Base-by-base conservation (phyloP, 2,329 filamentous ascomycete species). In the Hypocrella siamensis region DNA sequence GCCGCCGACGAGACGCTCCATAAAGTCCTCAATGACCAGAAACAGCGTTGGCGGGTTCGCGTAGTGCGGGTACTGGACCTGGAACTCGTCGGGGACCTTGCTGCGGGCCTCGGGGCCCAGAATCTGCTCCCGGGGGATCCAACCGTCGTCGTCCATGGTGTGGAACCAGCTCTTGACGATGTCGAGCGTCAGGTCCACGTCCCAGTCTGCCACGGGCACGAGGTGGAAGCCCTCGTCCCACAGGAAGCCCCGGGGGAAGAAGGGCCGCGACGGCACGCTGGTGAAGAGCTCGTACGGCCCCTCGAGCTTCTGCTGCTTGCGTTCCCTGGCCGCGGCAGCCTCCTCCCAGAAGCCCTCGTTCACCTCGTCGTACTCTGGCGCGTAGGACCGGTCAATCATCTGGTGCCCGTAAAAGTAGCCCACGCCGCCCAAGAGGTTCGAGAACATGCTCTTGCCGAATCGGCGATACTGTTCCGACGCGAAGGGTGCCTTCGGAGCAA, bases 171-270 rank as follows among this genome's bases (percentile, higher is more conserved):
- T 93, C 58, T 79, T 82, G 39, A 96, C 70, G 41, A 98, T 84
- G 40, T 94, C 84, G 19, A 79, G 60, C 3, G 82, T 76, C 31
- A 96, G 67, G 47, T 94, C 86, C 32, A 85, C 73, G 50, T 98
- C 90, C 81, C 86, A 98, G 42, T 98, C 88, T 15, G 84, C 70
- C 33, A 98, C 77, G 2, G 86, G 86, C 30, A 93, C 63, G 22
- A 98, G 63, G 48, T 98, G 90, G 57, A 96, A 98, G 1, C 90
- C 90, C 53, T 98, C 90, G 46, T 98, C 90, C 90, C 90, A 98
- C 4, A 96, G 65, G 52, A 98, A 98, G 1, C 90, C 90, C 38
- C 90, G 71, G 2, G 90, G 90, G 57, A 98, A 98, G 62, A 98
- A 98, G 0, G 90, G 82, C 4, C 90, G 68, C 7, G 88, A 96